These are phyloP conservation scores for Yarrowia bubula DNA, from an alignment of 805 yeast genomes.

Conservation along the genomic window DNA sequence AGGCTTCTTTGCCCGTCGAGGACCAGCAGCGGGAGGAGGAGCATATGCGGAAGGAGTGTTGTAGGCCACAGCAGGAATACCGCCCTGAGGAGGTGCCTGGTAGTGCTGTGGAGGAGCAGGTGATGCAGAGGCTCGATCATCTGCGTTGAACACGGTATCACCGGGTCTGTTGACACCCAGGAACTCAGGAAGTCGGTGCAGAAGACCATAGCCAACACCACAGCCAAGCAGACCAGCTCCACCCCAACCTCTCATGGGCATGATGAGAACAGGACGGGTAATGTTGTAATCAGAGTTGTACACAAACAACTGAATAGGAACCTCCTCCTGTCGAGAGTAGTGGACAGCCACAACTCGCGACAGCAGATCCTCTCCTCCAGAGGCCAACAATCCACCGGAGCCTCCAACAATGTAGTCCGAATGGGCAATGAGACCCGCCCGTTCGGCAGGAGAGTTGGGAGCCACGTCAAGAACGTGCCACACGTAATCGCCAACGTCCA, in stretches of 20 bases:
- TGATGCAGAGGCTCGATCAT: slow-evolving; percentile 13
- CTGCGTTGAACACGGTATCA: slow-evolving; percentile 42
- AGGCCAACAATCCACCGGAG: slow-evolving; percentile 76
- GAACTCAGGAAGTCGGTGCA: slow-evolving; percentile 81
- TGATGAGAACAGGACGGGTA: slow-evolving; percentile 82
- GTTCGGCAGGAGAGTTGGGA: slow-evolving; percentile 75
- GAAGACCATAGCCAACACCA: slow-evolving; percentile 88
- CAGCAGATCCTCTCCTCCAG: slow-evolving; percentile 82
- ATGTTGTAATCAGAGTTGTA: slow-evolving; percentile 86
- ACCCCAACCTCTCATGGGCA: slow-evolving; percentile 73
- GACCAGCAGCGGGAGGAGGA: background rate
- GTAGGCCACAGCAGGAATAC: slow-evolving; percentile 9
- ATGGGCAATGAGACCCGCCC: slow-evolving; percentile 78
- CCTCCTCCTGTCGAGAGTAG: slow-evolving; percentile 27
- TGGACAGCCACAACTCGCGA: slow-evolving; percentile 57
- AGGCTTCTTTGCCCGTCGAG: slow-evolving; percentile 18
- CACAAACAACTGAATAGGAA: slow-evolving; percentile 57
- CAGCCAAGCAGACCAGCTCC: slow-evolving; percentile 85
- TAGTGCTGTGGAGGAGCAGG: slow-evolving; percentile 12
- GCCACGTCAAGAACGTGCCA: slow-evolving; percentile 81
- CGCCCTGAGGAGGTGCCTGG: slow-evolving; percentile 14
- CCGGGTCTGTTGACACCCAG: slow-evolving; percentile 43
- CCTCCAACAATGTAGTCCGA: slow-evolving; percentile 87
- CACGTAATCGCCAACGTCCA: slow-evolving; percentile 72
- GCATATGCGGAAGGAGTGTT: slow-evolving; percentile 21